phyloP scores from a whole-genome alignment of 2,329 filamentous ascomycete species.

The Colletotrichum tropicale region DNA sequence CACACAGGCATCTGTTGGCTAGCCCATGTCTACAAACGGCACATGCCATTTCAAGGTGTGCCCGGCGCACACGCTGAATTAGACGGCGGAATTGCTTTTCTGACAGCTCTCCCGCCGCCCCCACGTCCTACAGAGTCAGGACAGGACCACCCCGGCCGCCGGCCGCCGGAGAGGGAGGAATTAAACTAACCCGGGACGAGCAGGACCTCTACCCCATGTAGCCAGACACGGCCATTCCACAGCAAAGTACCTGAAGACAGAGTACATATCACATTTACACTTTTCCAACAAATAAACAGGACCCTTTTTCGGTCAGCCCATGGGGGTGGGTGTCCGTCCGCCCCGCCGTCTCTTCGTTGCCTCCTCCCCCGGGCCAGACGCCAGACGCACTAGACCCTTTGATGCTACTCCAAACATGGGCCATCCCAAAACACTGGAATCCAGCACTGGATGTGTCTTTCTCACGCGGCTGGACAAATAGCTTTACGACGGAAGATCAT shows the following conservation, averaged over 20 bases:
- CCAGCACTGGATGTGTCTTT: neutral
- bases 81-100: slow-evolving; percentile 4
- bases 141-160: neutral
- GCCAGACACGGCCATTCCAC: neutral
- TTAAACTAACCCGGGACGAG: neutral
- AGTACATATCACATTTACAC: neutral
- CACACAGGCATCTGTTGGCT: neutral
- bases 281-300: neutral
- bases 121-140: slow-evolving; percentile 1
- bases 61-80: neutral
- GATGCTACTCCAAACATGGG: neutral
- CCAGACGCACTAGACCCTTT: neutral
- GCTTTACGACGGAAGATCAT: neutral
- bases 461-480: neutral
- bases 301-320: neutral
- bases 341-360: neutral
- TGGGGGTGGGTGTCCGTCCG: neutral
- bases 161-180: neutral
- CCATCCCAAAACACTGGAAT: neutral
- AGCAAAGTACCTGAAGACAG: neutral
- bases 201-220: neutral
- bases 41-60: neutral
- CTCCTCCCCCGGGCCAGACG: neutral
- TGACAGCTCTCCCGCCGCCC: neutral
- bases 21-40: neutral